Base-by-base conservation (phyloP, 805 yeast genomes). In the Candida anglica region DNA sequence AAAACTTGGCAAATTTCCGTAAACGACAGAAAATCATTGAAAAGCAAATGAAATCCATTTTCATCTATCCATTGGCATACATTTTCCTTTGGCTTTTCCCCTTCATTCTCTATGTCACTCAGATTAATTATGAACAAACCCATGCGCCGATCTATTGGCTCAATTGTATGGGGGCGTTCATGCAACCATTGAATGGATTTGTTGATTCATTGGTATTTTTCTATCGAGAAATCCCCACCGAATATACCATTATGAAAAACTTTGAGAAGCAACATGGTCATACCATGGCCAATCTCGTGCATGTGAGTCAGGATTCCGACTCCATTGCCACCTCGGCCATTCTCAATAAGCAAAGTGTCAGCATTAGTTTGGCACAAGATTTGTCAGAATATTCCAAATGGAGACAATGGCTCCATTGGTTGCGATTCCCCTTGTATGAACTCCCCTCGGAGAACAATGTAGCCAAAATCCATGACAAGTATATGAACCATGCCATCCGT, bases 71-170 rank as follows among this genome's bases (percentile, higher is more conserved):
- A 3, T 61, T 82, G 27, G 82, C 95, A 2, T 88, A 86, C 56
- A 68, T 86, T 38, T 66, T 83, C 18, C 58, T 87, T 30, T 88
- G 97, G 97, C 50, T 81, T 15, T 80, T 84, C 43, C 96, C 96
- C 2, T 73, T 86, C 40, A 71, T 81, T 4, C 66, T 76, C 22
- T 84, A 82, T 47, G 66, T 77, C 36, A 67, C 86, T 7, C 78
- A 74, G 47, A 63, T 71, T 44, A 62, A 66, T 24, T 62, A 69
- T 44, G 77, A 73, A 37, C 52, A 69, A 15, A 28, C 40, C 1
- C 65, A 71, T 39, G 74, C 76, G 1, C 76, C 82, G 2, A 66
- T 74, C 6, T 70, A 71, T 39, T 81, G 91, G 81, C 56, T 86
- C 26, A 71, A 75, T 33, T 71, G 76, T 33, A 59, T 82, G 35